Percentiles rank a stretch among this genome's conserved stretches.
These are phyloP conservation scores for Apiotrichum domesticum DNA, from an alignment of 1,284 basidiomycete species.

Conservation along the genomic window DNA sequence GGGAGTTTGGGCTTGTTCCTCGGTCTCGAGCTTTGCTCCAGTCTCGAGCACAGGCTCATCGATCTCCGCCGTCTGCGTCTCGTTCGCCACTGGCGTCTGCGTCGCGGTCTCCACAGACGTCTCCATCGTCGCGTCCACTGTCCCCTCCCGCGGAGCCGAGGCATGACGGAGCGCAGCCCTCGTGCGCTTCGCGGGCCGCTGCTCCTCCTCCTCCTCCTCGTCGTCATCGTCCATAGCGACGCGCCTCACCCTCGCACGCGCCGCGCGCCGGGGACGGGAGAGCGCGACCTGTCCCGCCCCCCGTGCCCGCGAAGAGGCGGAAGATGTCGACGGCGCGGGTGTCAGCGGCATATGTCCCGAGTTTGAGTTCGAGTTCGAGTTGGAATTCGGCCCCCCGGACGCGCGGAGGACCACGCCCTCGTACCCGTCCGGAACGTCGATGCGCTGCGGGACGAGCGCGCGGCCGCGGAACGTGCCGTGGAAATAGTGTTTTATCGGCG, in stretches of 20 bases:
- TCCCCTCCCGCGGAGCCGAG: no score
- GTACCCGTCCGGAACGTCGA: constrained; percentile 33
- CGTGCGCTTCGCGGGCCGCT: neutral
- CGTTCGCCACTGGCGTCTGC: no score
- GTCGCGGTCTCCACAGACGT: neutral
- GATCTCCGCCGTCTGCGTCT: constrained; percentile 16
- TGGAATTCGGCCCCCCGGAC: neutral
- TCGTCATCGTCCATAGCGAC: constrained; percentile 33
- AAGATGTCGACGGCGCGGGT: neutral
- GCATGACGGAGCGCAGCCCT: no score
- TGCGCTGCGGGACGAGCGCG: constrained; percentile 28
- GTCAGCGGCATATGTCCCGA: no score
- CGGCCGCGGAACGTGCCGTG: constrained; percentile 38
- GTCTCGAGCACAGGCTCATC: constrained; percentile 6
- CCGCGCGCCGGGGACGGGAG: constrained; percentile 18
- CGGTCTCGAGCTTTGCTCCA: no score
- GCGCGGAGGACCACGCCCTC: constrained; percentile 26
- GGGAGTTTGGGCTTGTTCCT: neutral
- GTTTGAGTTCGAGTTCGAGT: no score
- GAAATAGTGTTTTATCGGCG: constrained; percentile 27
- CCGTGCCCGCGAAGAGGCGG: neutral
- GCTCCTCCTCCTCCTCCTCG: constrained; percentile 14
- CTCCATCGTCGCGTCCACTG: neutral
- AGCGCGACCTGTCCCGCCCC: constrained; percentile 39
- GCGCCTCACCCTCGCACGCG: constrained; percentile 11